A percentile compares a stretch with the other conserved stretches of the same genome.
Conservation (phyloP, 73 alveolate genomes). For the Diophrys appendiculata region DNA sequence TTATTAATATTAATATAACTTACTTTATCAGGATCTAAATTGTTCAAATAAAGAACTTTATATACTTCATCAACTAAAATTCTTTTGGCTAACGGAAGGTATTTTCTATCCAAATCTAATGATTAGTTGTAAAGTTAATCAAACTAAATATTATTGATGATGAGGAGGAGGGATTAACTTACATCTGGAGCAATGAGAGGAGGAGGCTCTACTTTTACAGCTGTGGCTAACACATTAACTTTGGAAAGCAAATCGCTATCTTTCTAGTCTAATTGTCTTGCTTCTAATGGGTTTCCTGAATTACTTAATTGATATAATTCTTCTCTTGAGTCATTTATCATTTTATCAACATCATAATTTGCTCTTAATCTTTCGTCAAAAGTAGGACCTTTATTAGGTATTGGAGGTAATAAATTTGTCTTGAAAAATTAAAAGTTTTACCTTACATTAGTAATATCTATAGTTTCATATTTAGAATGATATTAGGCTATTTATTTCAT, state of each 20-base stretch:
- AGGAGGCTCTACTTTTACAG: constrained; percentile 51
- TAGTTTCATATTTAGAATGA: constrained; percentile 36
- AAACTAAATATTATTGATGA: constrained; percentile 16
- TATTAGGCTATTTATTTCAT: constrained; percentile 10
- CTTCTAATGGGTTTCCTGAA: constrained; percentile 46
- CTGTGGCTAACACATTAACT: constrained; percentile 58
- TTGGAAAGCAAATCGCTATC: constrained; percentile 53
- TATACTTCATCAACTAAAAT: constrained; percentile 76
- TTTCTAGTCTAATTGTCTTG: constrained; percentile 41
- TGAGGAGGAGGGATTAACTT: no score
- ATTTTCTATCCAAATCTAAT: constrained; percentile 26
- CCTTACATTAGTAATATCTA: constrained; percentile 54
- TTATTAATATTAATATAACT: background rate
- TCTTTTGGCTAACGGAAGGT: constrained; percentile 62
- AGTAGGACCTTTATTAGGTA: constrained; percentile 52
- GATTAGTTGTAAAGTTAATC: constrained; percentile 42
- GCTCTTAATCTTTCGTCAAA: constrained; percentile 67
- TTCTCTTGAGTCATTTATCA: constrained; percentile 29
- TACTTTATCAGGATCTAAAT: constrained; percentile 78
- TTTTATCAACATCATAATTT: constrained; percentile 54
- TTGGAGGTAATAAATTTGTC: constrained; percentile 59
- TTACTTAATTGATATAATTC: constrained; percentile 46
- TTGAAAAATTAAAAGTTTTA: background rate
- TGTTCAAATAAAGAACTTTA: constrained; percentile 68
- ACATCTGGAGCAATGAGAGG: constrained; percentile 34